These are phyloP conservation scores for Ophiostoma pallidulum DNA, from an alignment of 2,329 filamentous ascomycete genomes.

Conservation along the genomic window DNA sequence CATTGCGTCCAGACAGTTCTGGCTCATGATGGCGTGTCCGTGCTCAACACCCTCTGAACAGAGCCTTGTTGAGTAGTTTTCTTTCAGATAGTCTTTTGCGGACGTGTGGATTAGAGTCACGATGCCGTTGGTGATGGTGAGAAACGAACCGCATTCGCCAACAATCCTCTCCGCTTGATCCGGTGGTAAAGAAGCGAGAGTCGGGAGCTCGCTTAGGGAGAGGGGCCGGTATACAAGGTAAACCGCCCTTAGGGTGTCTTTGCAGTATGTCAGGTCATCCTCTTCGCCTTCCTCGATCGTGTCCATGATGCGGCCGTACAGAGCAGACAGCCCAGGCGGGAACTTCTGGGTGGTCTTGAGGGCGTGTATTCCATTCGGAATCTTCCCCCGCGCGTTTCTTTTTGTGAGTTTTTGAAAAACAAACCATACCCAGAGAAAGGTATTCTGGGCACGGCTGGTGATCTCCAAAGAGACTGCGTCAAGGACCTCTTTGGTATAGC, in stretches of 20 bases:
- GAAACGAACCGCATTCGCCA: constrained; percentile 2
- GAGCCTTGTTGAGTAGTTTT: not conserved
- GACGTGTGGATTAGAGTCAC: constrained; percentile 2
- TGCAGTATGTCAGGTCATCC: not conserved
- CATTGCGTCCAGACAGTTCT: not conserved
- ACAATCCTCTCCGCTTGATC: not conserved
- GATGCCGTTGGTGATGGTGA: not conserved
- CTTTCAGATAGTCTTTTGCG: not conserved
- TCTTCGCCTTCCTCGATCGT: not conserved
- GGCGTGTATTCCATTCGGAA: not conserved
- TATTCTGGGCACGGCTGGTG: constrained; percentile 1
- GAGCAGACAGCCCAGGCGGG: not conserved
- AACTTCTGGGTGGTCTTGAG: not conserved
- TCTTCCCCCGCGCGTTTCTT: not conserved
- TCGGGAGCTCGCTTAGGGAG: not conserved
- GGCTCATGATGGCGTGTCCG: not conserved
- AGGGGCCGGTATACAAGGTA: constrained; percentile 1
- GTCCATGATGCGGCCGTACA: constrained; percentile 5
- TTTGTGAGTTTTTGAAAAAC: not conserved
- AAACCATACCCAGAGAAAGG: constrained; percentile 6
- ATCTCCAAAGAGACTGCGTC: not conserved
- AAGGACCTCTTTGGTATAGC: not conserved
- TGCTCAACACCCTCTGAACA: not conserved
- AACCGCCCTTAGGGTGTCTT: not conserved
- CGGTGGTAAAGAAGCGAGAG: not conserved